Conservation (phyloP, 768 basidiomycete species). For the Termitomyces sp. region DNA sequence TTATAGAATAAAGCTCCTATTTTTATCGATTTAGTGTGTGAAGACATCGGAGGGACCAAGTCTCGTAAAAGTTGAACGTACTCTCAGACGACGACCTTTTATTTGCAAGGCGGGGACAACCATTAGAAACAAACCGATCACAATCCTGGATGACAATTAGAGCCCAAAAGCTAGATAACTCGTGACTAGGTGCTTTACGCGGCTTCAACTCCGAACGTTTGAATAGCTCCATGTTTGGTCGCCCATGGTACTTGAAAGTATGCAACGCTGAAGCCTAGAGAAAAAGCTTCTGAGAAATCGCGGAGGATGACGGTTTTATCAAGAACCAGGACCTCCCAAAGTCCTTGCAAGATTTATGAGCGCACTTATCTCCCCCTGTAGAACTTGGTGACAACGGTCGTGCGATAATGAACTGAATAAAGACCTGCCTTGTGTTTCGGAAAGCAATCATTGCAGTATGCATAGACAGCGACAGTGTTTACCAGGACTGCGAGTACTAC, state of each 20-base stretch:
- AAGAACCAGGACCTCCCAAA: constrained; percentile 30
- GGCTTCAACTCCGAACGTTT: constrained; percentile 50
- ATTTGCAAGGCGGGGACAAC: constrained; percentile 42
- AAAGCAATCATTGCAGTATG: constrained; percentile 46
- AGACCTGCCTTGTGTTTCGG: constrained; percentile 32
- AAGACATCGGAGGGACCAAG: background rate
- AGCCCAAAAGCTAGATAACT: background rate
- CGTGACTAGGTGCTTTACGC: constrained; percentile 27
- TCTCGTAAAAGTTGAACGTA: constrained; percentile 17
- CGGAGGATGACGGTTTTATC: background rate
- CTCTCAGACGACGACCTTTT: constrained; percentile 37
- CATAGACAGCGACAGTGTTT: constrained; percentile 49
- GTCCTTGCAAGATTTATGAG: constrained; percentile 47
- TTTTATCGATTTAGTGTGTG: background rate
- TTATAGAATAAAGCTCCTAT: constrained; percentile 18
- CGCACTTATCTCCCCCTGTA: constrained; percentile 48
- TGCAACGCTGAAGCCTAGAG: constrained; percentile 43
- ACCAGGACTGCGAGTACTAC: constrained; percentile 43
- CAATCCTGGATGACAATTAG: constrained; percentile 27
- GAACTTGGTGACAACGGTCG: background rate
- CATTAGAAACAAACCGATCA: constrained; percentile 41
- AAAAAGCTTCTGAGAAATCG: background rate
- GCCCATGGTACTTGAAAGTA: constrained; percentile 59
- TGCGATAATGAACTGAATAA: background rate
- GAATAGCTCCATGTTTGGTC: constrained; percentile 41